Evolutionary conservation across 495 filamentous ascomycete genomes (phyloP), one percentile per base, ranked within the genome.

Genomic region (Tuber brumale): DNA sequence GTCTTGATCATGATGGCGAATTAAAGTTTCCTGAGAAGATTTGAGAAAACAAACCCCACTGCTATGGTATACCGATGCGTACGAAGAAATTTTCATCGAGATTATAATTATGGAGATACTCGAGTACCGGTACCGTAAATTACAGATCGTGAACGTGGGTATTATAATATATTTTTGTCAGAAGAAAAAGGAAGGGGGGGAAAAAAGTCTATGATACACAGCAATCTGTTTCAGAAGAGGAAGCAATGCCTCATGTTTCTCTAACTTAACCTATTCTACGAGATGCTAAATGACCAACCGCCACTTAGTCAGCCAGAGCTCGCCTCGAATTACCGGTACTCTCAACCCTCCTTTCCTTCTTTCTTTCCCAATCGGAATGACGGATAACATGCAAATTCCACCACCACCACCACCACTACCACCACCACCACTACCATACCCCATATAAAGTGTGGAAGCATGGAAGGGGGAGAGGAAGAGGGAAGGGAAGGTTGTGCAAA

Each of bases 241-340:
- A 61, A 61, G 51, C 51, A 31, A 61, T 61, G n/a, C 51, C 51
- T 61, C 51, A 61, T 10, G n/a, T 27, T 61, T 16, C 1, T 72
- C 42, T 71, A 73, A 77, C 42, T 37, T 74, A 41, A 72, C 66
- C 74, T 39, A 79, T 42, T 80, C 78, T 1, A 80, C 78, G 57
- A 80, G 78, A 46, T 80, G 77, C 78, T 80, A 75, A 31, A 73
- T 39, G 57, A 66, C 4, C 57, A 61, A 31, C 3, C 31, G 44
- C 61, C 27, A 23, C 44, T 77, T 77, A 79, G 77, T 79, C 77
- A 79, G 77, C 75, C n/a, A 44, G 9, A 31, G 39, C 48, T 61
- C 75, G 46, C 42, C 66, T 70, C 69, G 70, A 23, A 18, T 46
- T 41, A 69, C 37, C 37, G 37, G 37, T 39, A 39, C 69, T n/a